Evolutionary conservation across 2,329 filamentous ascomycete genomes (phyloP).

Genomic region (Penicillium sp.): DNA sequence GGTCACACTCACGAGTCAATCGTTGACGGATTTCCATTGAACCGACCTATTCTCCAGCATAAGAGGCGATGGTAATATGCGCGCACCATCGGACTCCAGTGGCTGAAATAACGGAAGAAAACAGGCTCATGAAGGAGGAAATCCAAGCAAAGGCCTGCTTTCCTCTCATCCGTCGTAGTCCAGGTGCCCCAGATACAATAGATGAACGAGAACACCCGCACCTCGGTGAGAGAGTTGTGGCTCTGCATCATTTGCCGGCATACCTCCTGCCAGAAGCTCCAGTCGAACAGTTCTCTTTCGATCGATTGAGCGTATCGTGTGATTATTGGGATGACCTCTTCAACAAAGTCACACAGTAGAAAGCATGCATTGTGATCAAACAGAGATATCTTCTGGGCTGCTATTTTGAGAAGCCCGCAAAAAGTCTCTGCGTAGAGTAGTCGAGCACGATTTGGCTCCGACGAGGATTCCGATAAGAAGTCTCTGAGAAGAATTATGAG

Average conservation of each 20-base stretch:
- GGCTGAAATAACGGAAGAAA: slow-evolving; percentile 83
- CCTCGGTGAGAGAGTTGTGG: slow-evolving; percentile 87
- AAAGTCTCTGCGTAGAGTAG: slow-evolving; percentile 79
- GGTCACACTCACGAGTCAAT: slow-evolving; percentile 66
- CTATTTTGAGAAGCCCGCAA: slow-evolving; percentile 71
- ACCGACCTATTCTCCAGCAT: slow-evolving; percentile 85
- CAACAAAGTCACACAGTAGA: slow-evolving; percentile 86
- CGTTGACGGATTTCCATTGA: slow-evolving; percentile 67
- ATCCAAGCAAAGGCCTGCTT: slow-evolving; percentile 70
- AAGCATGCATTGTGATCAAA: slow-evolving; percentile 86
- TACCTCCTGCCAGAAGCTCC: slow-evolving; percentile 83
- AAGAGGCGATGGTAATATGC: slow-evolving; percentile 89
- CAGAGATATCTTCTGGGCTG: slow-evolving; percentile 74
- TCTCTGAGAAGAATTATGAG: slow-evolving; percentile 82
- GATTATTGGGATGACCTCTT: slow-evolving; percentile 74
- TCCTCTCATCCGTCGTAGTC: slow-evolving; percentile 67
- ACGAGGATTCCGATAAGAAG: slow-evolving; percentile 67
- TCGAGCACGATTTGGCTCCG: slow-evolving; percentile 59
- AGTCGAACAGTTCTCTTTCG: slow-evolving; percentile 52
- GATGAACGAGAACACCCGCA: slow-evolving; percentile 79
- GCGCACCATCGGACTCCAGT: slow-evolving; percentile 95
- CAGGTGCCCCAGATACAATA: slow-evolving; percentile 80
- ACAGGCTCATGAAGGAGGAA: slow-evolving; percentile 76
- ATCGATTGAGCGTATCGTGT: slow-evolving; percentile 61
- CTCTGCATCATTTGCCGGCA: slow-evolving; percentile 79